These are phyloP conservation scores for Cucurbita moschata DNA, from an alignment of 306 rosid species.

Conservation along the genomic window DNA sequence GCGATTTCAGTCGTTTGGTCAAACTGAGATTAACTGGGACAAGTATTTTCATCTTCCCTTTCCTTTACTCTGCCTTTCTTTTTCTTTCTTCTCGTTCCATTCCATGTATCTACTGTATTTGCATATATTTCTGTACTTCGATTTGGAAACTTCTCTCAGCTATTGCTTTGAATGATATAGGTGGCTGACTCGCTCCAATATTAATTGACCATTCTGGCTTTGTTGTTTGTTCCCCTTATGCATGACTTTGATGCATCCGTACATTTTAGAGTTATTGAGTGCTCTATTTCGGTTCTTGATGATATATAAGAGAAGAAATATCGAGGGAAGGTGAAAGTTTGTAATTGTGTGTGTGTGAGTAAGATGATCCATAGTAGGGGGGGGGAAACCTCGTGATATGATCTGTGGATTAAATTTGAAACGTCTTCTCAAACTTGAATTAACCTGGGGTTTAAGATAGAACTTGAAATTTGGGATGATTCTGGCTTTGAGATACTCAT, in stretches of 20 bases:
- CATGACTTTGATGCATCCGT: neutral
- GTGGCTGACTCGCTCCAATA: neutral
- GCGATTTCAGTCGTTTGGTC: conserved; percentile 38
- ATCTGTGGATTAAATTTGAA: neutral
- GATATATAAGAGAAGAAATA: neutral
- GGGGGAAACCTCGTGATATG: neutral
- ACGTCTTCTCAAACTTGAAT: neutral
- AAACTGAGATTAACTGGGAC: conserved; percentile 87
- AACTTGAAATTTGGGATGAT: neutral
- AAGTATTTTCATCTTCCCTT: conserved; percentile 27
- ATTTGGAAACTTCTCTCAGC: neutral
- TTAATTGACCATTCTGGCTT: neutral
- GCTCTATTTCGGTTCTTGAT: neutral
- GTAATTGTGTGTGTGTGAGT: neutral
- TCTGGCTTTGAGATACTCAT: neutral
- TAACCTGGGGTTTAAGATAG: neutral
- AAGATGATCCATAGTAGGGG: neutral
- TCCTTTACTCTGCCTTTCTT: neutral
- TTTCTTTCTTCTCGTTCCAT: neutral
- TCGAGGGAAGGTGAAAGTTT: neutral
- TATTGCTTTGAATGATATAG: neutral
- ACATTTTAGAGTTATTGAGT: neutral
- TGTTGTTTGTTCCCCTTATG: neutral
- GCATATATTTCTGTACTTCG: neutral
- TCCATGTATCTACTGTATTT: neutral